These are phyloP conservation scores for Trebouxia sp. DNA, from an alignment of 139 green algal genomes.

Conservation along the genomic window DNA sequence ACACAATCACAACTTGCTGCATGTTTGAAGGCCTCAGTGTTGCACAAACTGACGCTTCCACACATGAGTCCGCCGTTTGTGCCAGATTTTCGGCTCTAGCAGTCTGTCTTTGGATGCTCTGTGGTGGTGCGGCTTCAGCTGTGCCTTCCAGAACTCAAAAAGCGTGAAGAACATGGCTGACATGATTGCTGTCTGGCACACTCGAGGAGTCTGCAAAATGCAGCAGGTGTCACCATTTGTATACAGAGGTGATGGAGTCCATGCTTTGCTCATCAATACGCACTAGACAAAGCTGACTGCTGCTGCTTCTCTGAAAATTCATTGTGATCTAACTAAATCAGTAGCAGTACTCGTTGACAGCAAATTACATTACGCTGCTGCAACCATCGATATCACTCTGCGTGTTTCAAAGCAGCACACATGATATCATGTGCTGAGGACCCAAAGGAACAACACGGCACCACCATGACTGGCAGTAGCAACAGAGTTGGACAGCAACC, in stretches of 20 bases:
- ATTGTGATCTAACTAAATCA: no score
- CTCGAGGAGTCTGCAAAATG: constrained; percentile 49
- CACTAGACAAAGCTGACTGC: no score
- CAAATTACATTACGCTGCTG: no score
- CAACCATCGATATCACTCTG: no score
- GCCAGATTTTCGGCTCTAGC: constrained; percentile 37
- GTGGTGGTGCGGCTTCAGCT: constrained; percentile 30
- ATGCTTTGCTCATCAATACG: neutral
- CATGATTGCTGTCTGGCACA: constrained; percentile 68
- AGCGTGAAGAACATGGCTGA: constrained; percentile 74
- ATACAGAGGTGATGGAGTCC: neutral
- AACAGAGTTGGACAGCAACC: no score
- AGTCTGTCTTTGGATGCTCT: constrained; percentile 30
- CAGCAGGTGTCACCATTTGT: neutral
- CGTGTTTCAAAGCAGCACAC: no score
- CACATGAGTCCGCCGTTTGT: constrained; percentile 34
- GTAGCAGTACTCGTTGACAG: no score
- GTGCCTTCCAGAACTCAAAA: constrained; percentile 63
- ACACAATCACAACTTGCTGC: no score
- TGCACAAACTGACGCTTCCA: constrained; percentile 48
- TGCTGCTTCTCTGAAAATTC: no score
- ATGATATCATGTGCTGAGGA: no score
- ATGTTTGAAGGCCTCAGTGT: constrained; percentile 11
- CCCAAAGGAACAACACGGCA: no score
- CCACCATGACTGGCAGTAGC: no score